phyloP scores from a whole-genome alignment of 1,139 yeast genomes.

The Scheffersomyces lignicola region DNA sequence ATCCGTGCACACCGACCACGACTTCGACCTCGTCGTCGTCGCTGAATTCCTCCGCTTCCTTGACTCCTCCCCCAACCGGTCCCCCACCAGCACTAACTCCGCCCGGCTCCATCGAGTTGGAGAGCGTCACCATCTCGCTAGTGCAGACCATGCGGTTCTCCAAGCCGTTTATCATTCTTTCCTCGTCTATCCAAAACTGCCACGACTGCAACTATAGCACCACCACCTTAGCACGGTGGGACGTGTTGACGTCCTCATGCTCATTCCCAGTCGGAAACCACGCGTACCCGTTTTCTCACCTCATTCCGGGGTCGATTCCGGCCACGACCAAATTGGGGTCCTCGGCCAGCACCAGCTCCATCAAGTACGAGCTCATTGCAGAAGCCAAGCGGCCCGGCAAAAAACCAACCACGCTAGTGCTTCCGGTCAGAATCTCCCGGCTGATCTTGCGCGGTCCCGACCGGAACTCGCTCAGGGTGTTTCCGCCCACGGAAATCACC shows the following conservation, averaged over 20 bases:
- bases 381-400: constrained; percentile 32
- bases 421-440: constrained; percentile 76
- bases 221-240: constrained; percentile 83
- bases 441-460: constrained; percentile 83
- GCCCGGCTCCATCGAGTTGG: constrained; percentile 28
- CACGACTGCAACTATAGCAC: constrained; percentile 53
- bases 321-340: constrained; percentile 68
- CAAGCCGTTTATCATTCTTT: constrained; percentile 63
- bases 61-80: constrained; percentile 1
- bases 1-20: constrained; percentile 4
- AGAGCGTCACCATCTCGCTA: constrained; percentile 61
- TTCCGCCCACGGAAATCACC: constrained; percentile 92
- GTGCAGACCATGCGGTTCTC: constrained; percentile 68
- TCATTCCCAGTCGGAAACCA: constrained; percentile 66
- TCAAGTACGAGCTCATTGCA: constrained; percentile 77
- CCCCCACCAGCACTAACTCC: constrained; percentile 14
- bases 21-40: background rate
- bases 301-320: constrained; percentile 88
- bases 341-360: constrained; percentile 51
- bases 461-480: constrained; percentile 81
- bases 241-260: constrained; percentile 61
- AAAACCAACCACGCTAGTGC: constrained; percentile 42
- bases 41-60: background rate
- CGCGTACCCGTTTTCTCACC: constrained; percentile 91
- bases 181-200: constrained; percentile 52